phyloP scores from a whole-genome alignment of 169 alveolate species.

The Perkinsus olseni region DNA sequence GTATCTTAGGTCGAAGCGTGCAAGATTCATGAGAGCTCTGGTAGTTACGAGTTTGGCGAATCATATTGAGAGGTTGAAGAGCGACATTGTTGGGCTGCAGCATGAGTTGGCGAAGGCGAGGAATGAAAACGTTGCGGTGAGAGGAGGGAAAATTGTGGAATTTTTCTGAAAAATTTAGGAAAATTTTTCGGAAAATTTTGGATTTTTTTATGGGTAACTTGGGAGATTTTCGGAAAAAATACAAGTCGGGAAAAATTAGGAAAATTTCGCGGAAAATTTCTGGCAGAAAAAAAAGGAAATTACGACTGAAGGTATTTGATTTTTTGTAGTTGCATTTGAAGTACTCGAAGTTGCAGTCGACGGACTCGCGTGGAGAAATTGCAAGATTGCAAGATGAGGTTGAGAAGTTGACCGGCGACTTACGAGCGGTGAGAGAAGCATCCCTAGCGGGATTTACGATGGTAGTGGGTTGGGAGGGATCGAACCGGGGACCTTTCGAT shows the following conservation, averaged over 20 bases:
- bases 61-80: neutral
- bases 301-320: too few relatives aligned
- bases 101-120: neutral
- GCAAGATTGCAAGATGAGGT: neutral
- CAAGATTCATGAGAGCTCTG: neutral
- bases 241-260: too few relatives aligned
- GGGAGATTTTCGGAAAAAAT: neutral
- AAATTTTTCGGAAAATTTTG: neutral
- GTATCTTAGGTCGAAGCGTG: neutral
- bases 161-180: neutral
- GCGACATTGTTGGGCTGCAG: neutral
- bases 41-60: neutral
- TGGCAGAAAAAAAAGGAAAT: too few relatives aligned
- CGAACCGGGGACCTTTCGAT: neutral
- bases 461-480: neutral
- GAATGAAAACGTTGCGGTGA: neutral
- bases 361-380: neutral
- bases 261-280: too few relatives aligned
- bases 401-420: neutral
- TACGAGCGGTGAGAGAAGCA: neutral
- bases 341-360: neutral
- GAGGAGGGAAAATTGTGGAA: neutral
- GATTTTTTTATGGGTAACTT: neutral
- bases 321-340: neutral
- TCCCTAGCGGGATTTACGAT: neutral